phyloP scores from a whole-genome alignment of 305 asterid species.

The Fraxinus dipetala region DNA sequence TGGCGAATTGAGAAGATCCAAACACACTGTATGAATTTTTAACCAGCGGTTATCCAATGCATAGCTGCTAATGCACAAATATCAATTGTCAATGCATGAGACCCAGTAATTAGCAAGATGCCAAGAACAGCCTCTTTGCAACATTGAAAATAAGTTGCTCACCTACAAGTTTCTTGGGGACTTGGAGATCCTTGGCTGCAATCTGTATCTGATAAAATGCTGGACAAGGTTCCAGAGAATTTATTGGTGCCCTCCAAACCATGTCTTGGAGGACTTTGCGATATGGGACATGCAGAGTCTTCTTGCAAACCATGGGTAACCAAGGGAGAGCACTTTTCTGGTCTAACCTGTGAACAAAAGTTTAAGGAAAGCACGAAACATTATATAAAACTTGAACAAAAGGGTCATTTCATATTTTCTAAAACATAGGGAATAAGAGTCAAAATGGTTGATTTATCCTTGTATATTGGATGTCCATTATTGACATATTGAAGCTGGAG shows the following conservation, averaged over 20 bases:
- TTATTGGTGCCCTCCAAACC: slow-evolving; percentile 22
- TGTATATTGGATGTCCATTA: not conserved
- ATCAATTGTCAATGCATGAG: slow-evolving; percentile 14
- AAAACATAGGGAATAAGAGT: not conserved
- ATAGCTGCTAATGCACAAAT: slow-evolving; percentile 28
- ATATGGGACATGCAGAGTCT: slow-evolving; percentile 27
- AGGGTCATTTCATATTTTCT: not conserved
- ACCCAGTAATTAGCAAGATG: not conserved
- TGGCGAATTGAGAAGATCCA: slow-evolving; percentile 49
- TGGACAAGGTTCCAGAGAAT: slow-evolving; percentile 28
- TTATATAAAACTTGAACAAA: not conserved
- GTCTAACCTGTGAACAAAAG: not conserved
- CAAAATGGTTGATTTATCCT: not conserved
- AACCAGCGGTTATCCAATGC: slow-evolving; percentile 45
- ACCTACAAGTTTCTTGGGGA: slow-evolving; percentile 37
- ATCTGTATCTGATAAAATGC: slow-evolving; percentile 31
- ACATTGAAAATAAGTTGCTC: slow-evolving; percentile 12
- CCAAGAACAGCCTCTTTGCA: slow-evolving; percentile 2
- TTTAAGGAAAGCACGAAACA: not conserved
- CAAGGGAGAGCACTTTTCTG: slow-evolving; percentile 14
- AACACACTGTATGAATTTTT: slow-evolving; percentile 57
- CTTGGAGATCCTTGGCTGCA: slow-evolving; percentile 37
- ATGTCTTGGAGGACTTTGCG: slow-evolving; percentile 26
- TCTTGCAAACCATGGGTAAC: slow-evolving; percentile 13
- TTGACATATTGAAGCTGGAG: not conserved